Evolutionary conservation across 257 asterid genomes (phyloP), one percentile per base, ranked within the genome.

Genomic region (Plantago elongata): DNA sequence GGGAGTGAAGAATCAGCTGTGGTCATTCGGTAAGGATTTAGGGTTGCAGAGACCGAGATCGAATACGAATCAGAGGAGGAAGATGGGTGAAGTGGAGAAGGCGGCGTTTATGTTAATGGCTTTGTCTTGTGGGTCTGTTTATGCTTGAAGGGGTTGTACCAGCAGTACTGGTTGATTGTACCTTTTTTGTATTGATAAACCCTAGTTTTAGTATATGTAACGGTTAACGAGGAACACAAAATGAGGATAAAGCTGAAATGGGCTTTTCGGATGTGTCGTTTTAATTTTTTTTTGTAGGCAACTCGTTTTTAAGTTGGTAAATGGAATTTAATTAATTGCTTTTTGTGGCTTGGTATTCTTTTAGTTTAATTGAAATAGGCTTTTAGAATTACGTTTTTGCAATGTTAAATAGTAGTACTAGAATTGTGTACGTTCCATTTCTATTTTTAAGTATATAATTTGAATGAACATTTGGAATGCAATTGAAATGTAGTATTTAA

Each of bases 81-180:
- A 73, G 71, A 48, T 79, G 18, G 81, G 84, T 1, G 88, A 82
- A 43, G 88, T 59, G 7, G 88, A 82, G 34, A 80, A 74, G 72
- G 85, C 85, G 11, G 88, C 85, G 22, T 69, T 76, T 40, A 69
- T 82, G 6, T 72, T 82, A 45, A 82, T 82, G 85, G 77, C 79
- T 43, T 46, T 82, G 22, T 79, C 88, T 9, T 77, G 79, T 68
- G 79, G 85, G 51, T 74, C 83, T n/a, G 85, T 82, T 63, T 78
- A 75, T 67, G 80, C 82, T 50, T 78, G 72, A 17, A 13, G 40
- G 58, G 10, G 64, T 58, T 58, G 64, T 50, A 58, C 60, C 13
- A 1, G n/a, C 37, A 3, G 44, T 18, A 37, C 17, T 42, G 9
- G 9, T 9, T 0, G 63, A 54, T 44, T 44, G 69, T 65, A 65